Evolutionary conservation across 139 green algal species (phyloP), one percentile per base, ranked within the genome.

Genomic region (Zygnema circumcarinatum): DNA sequence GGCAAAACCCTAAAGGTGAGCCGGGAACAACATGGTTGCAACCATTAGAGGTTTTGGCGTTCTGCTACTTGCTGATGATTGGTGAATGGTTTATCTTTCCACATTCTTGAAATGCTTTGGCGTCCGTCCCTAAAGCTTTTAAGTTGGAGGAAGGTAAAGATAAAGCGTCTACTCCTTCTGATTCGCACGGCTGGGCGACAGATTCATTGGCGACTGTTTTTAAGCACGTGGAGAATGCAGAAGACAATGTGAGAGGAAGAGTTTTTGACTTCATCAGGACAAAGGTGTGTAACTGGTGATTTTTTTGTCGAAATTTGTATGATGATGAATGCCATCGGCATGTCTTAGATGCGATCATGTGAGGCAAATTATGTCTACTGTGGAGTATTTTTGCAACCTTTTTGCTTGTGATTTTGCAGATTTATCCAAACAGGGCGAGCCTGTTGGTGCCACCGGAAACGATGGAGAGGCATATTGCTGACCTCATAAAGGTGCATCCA

Each of bases 401-500:
- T 7, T 38, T 78, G 7, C 3, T 38, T 3, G 69, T 3, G 16
- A 16, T 3, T 38, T n/a, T n/a, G n/a, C n/a, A 88, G 83, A 83
- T 91, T 25, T 85, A 83, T 47, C 81, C 87, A 20, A 80, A 36
- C n/a, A 89, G 74, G 31, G 74, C 69, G 0, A 79, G 33, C 35
- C 68, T 91, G 25, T 38, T 91, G 16, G n/a, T 68, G 68, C 83
- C 87, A 29, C 73, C 88, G 42, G 22, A 41, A 38, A 80, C 87
- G 38, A 86, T 90, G 82, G 87, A 91, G 36, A 33, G 83, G 25
- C 74, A 86, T 39, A 35, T 91, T 29, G 82, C 67, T 7, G 68
- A 90, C 53, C 81, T 89, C 62, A 91, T 86, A 32, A 91, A 91
- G 87, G 81, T 87, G 69, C 16, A 16, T 72, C 25, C 54, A 29